Conservation (phyloP, 805 yeast genomes). For the Maudiozyma barnettii region DNA sequence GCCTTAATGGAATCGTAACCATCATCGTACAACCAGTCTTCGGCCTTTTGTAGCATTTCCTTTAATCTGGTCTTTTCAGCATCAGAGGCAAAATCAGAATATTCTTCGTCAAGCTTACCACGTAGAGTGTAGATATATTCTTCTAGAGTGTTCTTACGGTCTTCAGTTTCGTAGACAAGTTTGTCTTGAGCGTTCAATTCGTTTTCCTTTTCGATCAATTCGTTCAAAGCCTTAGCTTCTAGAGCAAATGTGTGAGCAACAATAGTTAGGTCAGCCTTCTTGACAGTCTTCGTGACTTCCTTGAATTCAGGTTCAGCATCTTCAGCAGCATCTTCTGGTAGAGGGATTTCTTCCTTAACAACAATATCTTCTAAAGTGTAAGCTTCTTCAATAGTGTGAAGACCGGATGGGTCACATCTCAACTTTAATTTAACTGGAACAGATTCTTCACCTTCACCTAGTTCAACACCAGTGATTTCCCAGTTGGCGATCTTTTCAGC, state of each 20-base stretch:
- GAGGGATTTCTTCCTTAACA: conserved; percentile 79
- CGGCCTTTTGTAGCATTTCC: conserved; percentile 70
- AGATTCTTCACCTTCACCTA: conserved; percentile 63
- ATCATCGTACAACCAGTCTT: conserved; percentile 97
- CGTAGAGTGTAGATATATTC: conserved; percentile 97
- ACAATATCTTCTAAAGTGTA: conserved; percentile 87
- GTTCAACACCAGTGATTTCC: conserved; percentile 76
- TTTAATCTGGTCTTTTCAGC: conserved; percentile 77
- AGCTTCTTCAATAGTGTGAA: conserved; percentile 88
- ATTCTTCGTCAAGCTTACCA: conserved; percentile 90
- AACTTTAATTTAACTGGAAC: conserved; percentile 87
- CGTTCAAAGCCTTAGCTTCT: conserved; percentile 45
- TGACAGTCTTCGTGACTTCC: conserved; percentile 87
- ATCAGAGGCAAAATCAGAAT: conserved; percentile 78
- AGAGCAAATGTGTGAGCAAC: conserved; percentile 53
- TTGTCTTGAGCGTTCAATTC: conserved; percentile 83
- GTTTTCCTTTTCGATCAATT: conserved; percentile 71
- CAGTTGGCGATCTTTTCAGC: conserved; percentile 65
- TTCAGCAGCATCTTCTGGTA: conserved; percentile 39
- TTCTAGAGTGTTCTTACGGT: conserved; percentile 94
- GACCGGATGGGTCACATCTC: conserved; percentile 95
- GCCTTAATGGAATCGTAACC: conserved; percentile 96
- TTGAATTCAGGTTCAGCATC: conserved; percentile 74
- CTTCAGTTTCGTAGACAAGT: conserved; percentile 97
- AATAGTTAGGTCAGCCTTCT: conserved; percentile 71